These are phyloP conservation scores for Solanum medicagineum DNA, from an alignment of 257 asterid genomes.

Conservation along the genomic window DNA sequence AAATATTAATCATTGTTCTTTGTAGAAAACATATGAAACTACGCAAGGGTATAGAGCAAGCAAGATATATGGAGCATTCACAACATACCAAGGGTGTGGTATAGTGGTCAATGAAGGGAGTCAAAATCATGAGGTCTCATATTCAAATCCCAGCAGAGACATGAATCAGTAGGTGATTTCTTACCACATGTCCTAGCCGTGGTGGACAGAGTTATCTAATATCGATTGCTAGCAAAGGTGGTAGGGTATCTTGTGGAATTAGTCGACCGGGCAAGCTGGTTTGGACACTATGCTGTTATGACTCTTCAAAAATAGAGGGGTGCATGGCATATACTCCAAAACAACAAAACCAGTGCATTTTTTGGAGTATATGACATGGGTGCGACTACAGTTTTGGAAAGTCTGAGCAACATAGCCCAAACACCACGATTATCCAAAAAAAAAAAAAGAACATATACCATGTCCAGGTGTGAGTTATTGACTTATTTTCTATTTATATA, in stretches of 20 bases:
- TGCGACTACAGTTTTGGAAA: no score
- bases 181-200: not conserved
- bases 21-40: not conserved
- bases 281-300: no score
- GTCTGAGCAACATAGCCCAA: not conserved
- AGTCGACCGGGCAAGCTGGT: not conserved
- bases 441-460: not conserved
- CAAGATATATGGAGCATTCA: not conserved
- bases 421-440: not conserved
- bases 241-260: not conserved
- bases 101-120: not conserved
- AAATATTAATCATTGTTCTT: not conserved
- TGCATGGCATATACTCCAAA: no score
- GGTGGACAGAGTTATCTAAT: not conserved
- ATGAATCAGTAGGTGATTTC: not conserved
- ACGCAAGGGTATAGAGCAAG: not conserved
- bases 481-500: not conserved
- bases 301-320: no score
- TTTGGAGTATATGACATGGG: no score
- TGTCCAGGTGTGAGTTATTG: not conserved
- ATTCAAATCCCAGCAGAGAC: not conserved
- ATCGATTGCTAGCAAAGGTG: not conserved
- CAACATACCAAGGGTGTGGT: not conserved
- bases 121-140: not conserved
- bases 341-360: no score